A percentile compares a stretch with the other conserved stretches of the same genome.
phyloP scores from a whole-genome alignment of 2,329 filamentous ascomycete genomes.

The Incumbomyces delicatus region DNA sequence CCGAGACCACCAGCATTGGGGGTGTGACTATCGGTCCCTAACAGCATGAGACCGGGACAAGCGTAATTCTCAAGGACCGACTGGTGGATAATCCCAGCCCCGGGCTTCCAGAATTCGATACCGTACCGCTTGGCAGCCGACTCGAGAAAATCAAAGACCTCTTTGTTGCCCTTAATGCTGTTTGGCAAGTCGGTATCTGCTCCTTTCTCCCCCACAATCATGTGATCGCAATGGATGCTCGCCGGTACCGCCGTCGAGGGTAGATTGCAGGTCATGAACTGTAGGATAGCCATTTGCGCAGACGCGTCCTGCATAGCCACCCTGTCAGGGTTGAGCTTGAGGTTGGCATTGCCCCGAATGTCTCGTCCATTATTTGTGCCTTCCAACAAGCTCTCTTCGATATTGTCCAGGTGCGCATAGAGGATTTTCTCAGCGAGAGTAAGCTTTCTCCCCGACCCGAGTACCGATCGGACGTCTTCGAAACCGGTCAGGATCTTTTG shows the following conservation, averaged over 20 bases:
- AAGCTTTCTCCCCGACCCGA: slow-evolving; percentile 54
- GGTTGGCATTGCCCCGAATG: slow-evolving; percentile 78
- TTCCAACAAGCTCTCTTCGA: slow-evolving; percentile 75
- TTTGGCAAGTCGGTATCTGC: slow-evolving; percentile 75
- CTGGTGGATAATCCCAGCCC: slow-evolving; percentile 94
- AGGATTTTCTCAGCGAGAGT: slow-evolving; percentile 97
- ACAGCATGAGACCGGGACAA: slow-evolving; percentile 95
- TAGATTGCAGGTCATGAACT: slow-evolving; percentile 96
- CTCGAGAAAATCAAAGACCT: slow-evolving; percentile 96
- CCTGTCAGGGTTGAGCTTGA: slow-evolving; percentile 93
- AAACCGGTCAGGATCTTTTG: slow-evolving; percentile 70
- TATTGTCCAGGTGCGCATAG: slow-evolving; percentile 86
- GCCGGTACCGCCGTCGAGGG: slow-evolving; percentile 85
- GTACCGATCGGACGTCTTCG: slow-evolving; percentile 61
- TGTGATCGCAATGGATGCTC: slow-evolving; percentile 96
- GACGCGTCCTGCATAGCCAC: slow-evolving; percentile 99
- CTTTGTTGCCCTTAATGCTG: slow-evolving; percentile 84
- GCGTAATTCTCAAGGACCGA: slow-evolving; percentile 97
- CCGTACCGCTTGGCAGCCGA: slow-evolving; percentile 84
- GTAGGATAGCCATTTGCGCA: slow-evolving; percentile 93
- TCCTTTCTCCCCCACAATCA: slow-evolving; percentile 92
- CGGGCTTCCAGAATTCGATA: slow-evolving; percentile 91
- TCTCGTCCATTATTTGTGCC: slow-evolving; percentile 74
- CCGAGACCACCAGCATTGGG: slow-evolving; percentile 93
- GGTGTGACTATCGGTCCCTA: slow-evolving; percentile 94